Base-by-base conservation (phyloP, 163 green algal species). In the Chlamydomonas reinhardtii region DNA sequence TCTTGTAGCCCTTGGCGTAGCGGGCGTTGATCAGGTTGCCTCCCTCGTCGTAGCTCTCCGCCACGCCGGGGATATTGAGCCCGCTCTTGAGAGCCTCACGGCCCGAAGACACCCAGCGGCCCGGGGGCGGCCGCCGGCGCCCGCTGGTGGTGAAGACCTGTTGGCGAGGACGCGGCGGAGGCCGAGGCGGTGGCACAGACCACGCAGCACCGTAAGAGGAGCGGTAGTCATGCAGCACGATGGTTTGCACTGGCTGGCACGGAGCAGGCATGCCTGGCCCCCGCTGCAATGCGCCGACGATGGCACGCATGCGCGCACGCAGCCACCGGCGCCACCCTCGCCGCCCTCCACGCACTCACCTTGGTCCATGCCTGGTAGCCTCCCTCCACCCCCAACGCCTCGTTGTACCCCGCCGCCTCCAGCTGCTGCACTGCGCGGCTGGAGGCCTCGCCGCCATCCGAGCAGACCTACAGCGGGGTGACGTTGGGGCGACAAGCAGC, bases 21-120 rank as follows among this genome's bases (percentile, higher is more conserved):
- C 82, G 73, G 1, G 86, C 89, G 4, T 16, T 72, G 35, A 54
- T 37, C 52, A 93, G 74, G 85, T 92, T 88, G 39, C 88, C 88
- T 0, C 90, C 85, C 86, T 94, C 91, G 32, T 90, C 83, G 72
- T 94, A 94, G 19, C 52, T 82, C 48, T 82, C 74, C 17, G 91
- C 91, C 15, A 87, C 91, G 2, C 86, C 86, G 29, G 86, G 82
- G 25, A 94, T 87, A 79, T 92, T 92, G 52, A 95, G 71, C 0
- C 92, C 92, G 37, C 66, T 89, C 72, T 95, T 95, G 25, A 95
- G 81, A 37, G 89, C 91, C 76, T 94, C 92, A 43, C 84, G 92
- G 54, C 92, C 92, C 22, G 87, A 92, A 25, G 84, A 85, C 52
- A 95, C 86, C 89, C 89, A 95, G 17, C 81, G 73, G 0, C 90